Evolutionary conservation across 2,329 filamentous ascomycete species (phyloP), one percentile per base, ranked within the genome.

Genomic region (Beauveria medogensis): DNA sequence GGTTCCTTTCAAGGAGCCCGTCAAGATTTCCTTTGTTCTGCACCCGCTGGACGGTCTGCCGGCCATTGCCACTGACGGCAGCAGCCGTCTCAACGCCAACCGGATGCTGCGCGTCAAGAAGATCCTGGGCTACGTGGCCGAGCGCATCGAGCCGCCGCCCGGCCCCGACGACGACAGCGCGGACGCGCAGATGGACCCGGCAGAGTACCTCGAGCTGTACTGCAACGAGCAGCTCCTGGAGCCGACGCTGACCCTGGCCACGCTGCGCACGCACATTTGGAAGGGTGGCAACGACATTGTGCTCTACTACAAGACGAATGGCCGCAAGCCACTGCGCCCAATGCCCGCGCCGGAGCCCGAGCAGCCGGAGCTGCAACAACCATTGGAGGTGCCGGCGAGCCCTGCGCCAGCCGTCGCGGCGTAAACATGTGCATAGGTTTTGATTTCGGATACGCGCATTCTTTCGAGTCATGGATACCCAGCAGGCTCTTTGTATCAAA

Each of bases 101-200:
- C 85, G 93, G 60, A 97, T 99, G 94, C 80, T 99, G 55, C 85
- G 94, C 52, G 91, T 95, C 3, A 93, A 91, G 77, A 99, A 99
- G 79, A 94, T 99, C 24, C 77, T 97, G 62, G 85, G 87, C 0
- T 99, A 99, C 69, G 85, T 99, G 20, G 91, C 92, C 1, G 94
- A 99, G 74, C 84, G 92, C 59, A 93, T 99, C 62, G 93, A 97
- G 67, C 81, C 84, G 8, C 80, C 81, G n/a, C 77, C 82, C 0
- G 80, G 85, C 57, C 77, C 80, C 4, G 82, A 86, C 55, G 77
- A 81, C 10, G 77, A 84, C 14, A 24, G 22, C 22, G 51, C 51
- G 14, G 51, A 53, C 20, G 37, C 37, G 57, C 79, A 78, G 18
- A 75, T 95, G 69, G 87, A 83, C 68, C 90, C 93, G 1, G 93